These are phyloP conservation scores for Rhytidiadelphus loreus DNA, from an alignment of 225 moss, liverwort and hornwort species.

Conservation along the genomic window DNA sequence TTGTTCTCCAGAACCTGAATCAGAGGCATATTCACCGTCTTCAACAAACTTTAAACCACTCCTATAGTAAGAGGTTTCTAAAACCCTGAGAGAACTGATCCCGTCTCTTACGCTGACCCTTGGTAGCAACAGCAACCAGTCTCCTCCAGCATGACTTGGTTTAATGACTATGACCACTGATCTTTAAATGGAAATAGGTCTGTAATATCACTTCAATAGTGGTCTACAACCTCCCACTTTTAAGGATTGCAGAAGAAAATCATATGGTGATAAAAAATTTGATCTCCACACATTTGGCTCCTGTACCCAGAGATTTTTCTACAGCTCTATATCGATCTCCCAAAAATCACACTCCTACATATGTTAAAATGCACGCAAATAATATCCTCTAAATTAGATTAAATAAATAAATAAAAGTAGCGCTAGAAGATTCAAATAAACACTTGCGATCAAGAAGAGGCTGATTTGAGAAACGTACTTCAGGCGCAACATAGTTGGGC, in stretches of 20 bases:
- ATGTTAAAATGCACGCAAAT: background rate
- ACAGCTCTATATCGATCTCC: background rate
- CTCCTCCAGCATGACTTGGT: background rate
- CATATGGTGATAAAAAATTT: background rate
- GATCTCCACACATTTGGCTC: background rate
- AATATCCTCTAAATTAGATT: background rate
- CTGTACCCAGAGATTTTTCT: background rate
- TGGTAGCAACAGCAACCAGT: background rate
- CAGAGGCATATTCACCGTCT: slow-evolving; percentile 4
- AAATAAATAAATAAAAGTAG: background rate
- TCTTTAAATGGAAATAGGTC: background rate
- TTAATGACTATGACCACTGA: background rate
- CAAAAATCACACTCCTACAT: background rate
- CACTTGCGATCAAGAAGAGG: background rate
- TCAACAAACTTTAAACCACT: background rate
- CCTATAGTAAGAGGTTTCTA: background rate
- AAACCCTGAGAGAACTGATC: no score
- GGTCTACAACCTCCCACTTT: background rate
- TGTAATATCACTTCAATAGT: background rate
- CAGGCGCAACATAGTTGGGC: slow-evolving; percentile 91
- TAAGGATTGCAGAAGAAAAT: background rate
- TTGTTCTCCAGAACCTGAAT: slow-evolving; percentile 78
- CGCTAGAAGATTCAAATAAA: background rate
- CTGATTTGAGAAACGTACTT: slow-evolving; percentile 27
- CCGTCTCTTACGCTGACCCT: background rate